Base-by-base conservation (phyloP, 805 yeast species). In the Torulaspora microellipsoides region DNA sequence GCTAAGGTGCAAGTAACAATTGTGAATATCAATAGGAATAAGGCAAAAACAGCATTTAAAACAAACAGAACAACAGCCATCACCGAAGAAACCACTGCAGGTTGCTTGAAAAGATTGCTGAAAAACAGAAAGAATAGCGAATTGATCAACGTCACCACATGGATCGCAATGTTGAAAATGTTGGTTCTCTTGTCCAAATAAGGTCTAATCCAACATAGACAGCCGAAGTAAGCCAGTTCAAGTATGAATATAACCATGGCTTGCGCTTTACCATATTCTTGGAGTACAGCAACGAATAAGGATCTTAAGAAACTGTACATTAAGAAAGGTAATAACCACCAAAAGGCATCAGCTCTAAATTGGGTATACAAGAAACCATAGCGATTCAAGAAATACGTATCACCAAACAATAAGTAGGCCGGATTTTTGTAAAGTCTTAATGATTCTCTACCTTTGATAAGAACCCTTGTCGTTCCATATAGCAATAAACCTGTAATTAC, bases 121-220 rank as follows among this genome's bases (percentile, higher is more conserved):
- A 88, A 93, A 69, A 93, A 90, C 69, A 89, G 67, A 66, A 87
- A 93, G 69, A 93, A 83, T 34, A 91, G 66, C 1, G 96, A 77
- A 65, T 93, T 93, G 58, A 91, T 67, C 44, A 88, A 76, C 60
- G 81, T 85, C 53, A 93, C 81, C 36, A 85, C 76, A 31, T 87
- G 81, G 55, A 91, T 86, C 37, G 85, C 75, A 55, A 93, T 91
- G 67, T 90, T 91, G 77, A 89, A 86, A n/a, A 80, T 82, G 57
- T 93, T 93, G 28, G 98, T 90, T 68, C 95, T 77, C 66, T 84
- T 88, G 68, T 93, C 97, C 90, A 93, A 81, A 65, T 78, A 93
- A 9, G 99, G 99, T 65, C 93, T 78, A 44, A 76, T 68, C 75
- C 78, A 77, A 58, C 89, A 81, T 23, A 89, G 56, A 0, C 72